A percentile compares a stretch with the other conserved stretches of the same genome.
phyloP scores from a whole-genome alignment of 2,329 filamentous ascomycete genomes.

The Apiospora malaysiana region DNA sequence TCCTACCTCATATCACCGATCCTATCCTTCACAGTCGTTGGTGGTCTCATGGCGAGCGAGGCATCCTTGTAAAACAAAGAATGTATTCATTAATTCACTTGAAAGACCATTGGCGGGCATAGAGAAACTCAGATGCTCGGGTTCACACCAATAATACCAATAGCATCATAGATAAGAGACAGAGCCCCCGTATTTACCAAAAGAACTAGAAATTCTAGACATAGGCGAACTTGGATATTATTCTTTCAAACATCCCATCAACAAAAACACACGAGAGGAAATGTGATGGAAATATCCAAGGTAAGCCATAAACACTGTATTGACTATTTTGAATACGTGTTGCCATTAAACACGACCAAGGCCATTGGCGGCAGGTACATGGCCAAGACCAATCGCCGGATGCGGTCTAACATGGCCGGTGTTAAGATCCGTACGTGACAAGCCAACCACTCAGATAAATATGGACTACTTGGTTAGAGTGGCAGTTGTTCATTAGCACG shows the following conservation, averaged over 20 bases:
- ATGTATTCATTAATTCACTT: background rate
- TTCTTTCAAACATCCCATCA: background rate
- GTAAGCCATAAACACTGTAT: background rate
- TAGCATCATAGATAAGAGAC: background rate
- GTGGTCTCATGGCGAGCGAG: slow-evolving; percentile 40
- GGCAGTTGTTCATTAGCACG: background rate
- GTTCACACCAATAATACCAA: background rate
- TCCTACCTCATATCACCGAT: slow-evolving; percentile 46
- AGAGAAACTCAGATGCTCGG: background rate
- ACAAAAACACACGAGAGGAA: background rate
- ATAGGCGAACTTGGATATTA: background rate
- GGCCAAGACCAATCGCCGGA: background rate
- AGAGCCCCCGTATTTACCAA: too few species aligned
- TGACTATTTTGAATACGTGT: background rate
- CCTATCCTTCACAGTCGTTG: slow-evolving; percentile 45
- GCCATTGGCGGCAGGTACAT: background rate
- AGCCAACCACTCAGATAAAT: too few species aligned
- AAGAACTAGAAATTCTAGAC: background rate
- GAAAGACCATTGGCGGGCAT: background rate
- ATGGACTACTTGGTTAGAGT: background rate
- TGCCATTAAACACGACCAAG: background rate
- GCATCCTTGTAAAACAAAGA: slow-evolving; percentile 28
- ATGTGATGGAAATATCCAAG: background rate
- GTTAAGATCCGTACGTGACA: background rate
- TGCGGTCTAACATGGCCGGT: background rate